Evolutionary conservation across 1,284 basidiomycete genomes (phyloP), one percentile per base, ranked within the genome.

Genomic region (Takashimella koratensis): DNA sequence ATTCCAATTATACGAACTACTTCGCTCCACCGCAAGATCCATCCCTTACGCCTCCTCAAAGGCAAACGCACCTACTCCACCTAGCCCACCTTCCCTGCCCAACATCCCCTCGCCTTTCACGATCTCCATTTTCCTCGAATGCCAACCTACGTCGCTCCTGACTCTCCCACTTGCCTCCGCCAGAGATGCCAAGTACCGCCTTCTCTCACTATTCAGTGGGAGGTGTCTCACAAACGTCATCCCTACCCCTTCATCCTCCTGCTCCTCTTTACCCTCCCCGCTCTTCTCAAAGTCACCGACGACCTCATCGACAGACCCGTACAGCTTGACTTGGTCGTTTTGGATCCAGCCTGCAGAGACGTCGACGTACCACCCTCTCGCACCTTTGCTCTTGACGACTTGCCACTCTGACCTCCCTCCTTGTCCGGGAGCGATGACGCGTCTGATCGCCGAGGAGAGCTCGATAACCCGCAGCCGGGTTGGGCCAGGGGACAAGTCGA

Each of bases 61-160:
- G 12, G 90, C 90, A 72, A 91, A 94, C 1, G 89, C 88, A 21
- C 90, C 88, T 6, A 88, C 90, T n/a, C 91, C 93, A 63, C 95
- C 96, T 57, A 95, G 75, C 4, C 93, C 93, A 62, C 90, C 89
- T 74, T 96, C 94, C 13, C 90, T 82, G 3, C 92, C 93, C 36
- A 95, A 78, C 83, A 97, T 86, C 12, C 93, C 93, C 66, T 87
- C 81, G 3, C 93, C 93, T 63, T 88, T 84, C 54, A 97, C 73
- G 51, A 96, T 89, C 83, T 98, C 94, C 91, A 97, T 94, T 79
- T 98, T 98, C 49, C 92, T 79, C 30, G 88, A 85, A 76, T 97
- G 92, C 94, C 95, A 98, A 0, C 95, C 95, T 2, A 93, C 83
- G 4, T 86, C 88, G 66, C 87, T 90, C 64, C 82, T 86, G 3